Conservation (phyloP, 2,329 filamentous ascomycete genomes). For the Chalaropsis thielavioides region DNA sequence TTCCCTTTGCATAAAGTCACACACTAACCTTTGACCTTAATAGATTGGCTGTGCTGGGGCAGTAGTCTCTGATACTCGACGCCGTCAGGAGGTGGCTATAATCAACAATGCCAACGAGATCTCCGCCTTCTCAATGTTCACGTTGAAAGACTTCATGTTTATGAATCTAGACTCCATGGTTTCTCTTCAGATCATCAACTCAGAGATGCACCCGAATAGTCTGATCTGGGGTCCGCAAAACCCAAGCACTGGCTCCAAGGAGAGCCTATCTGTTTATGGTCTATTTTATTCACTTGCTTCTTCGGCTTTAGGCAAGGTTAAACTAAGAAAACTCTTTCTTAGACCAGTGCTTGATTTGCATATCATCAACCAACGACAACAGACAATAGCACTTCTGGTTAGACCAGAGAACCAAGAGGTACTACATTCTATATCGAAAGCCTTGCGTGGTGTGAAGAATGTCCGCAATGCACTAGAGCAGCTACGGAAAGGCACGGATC, state of each 20-base stretch:
- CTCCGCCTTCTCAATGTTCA: constrained; percentile 58
- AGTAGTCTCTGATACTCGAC: constrained; percentile 62
- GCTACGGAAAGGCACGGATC: constrained; percentile 63
- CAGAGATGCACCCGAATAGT: constrained; percentile 68
- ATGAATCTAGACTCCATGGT: constrained; percentile 66
- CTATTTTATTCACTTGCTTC: constrained; percentile 61
- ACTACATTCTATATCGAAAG: constrained; percentile 41
- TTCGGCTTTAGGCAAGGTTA: constrained; percentile 63
- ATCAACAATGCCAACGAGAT: constrained; percentile 36
- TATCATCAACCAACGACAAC: constrained; percentile 57
- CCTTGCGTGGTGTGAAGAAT: constrained; percentile 60
- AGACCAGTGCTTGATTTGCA: constrained; percentile 56
- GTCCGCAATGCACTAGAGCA: constrained; percentile 53
- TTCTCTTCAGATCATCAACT: constrained; percentile 72
- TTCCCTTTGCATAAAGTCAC: not conserved
- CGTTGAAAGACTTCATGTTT: constrained; percentile 52
- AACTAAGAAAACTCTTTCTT: constrained; percentile 67
- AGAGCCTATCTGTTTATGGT: constrained; percentile 70
- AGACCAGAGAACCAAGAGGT: constrained; percentile 49
- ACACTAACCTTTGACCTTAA: not conserved
- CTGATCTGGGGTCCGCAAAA: constrained; percentile 33
- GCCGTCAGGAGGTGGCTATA: constrained; percentile 32
- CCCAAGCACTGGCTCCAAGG: constrained; percentile 48
- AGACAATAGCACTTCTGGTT: constrained; percentile 52
- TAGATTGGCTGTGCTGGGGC: constrained; percentile 76